phyloP scores from a whole-genome alignment of 2,329 filamentous ascomycete species.

The Beauveria bassiana region DNA sequence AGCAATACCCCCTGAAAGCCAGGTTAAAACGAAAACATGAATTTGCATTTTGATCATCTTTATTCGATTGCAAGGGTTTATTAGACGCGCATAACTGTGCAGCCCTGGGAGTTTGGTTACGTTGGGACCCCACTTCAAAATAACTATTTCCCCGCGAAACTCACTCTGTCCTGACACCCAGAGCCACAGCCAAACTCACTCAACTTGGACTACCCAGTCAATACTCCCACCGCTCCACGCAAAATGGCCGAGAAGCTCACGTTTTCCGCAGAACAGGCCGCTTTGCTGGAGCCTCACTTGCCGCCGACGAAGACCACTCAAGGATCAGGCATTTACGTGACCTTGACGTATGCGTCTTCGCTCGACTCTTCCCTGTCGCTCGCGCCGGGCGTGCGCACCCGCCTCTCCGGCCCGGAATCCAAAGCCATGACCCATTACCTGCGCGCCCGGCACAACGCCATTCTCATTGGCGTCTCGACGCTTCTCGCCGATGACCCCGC shows the following conservation, averaged over 20 bases:
- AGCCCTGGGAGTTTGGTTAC: neutral
- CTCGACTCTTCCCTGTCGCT: slow-evolving; percentile 76
- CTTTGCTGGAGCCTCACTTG: slow-evolving; percentile 26
- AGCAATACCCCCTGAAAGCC: neutral
- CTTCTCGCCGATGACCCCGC: slow-evolving; percentile 78
- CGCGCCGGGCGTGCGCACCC: slow-evolving; percentile 70
- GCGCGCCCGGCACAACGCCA: slow-evolving; percentile 73
- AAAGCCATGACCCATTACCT: slow-evolving; percentile 94
- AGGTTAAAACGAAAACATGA: neutral
- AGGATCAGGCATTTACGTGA: slow-evolving; percentile 47
- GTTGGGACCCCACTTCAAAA: neutral
- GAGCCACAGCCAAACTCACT: too few relatives aligned
- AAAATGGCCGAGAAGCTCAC: slow-evolving; percentile 28
- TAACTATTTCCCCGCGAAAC: neutral
- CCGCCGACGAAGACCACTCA: slow-evolving; percentile 16
- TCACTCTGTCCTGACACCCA: neutral
- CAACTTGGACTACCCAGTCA: neutral
- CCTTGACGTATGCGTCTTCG: slow-evolving; percentile 84
- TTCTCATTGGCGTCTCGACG: slow-evolving; percentile 78
- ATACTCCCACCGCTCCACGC: neutral
- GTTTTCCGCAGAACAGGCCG: slow-evolving; percentile 25
- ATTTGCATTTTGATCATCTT: neutral
- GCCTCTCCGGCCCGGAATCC: slow-evolving; percentile 71
- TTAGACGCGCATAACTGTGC: neutral
- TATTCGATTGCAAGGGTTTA: neutral